Percentiles rank a stretch among this genome's conserved stretches.
phyloP scores from a whole-genome alignment of 2,329 filamentous ascomycete genomes.

The Scytalidium lignicola region DNA sequence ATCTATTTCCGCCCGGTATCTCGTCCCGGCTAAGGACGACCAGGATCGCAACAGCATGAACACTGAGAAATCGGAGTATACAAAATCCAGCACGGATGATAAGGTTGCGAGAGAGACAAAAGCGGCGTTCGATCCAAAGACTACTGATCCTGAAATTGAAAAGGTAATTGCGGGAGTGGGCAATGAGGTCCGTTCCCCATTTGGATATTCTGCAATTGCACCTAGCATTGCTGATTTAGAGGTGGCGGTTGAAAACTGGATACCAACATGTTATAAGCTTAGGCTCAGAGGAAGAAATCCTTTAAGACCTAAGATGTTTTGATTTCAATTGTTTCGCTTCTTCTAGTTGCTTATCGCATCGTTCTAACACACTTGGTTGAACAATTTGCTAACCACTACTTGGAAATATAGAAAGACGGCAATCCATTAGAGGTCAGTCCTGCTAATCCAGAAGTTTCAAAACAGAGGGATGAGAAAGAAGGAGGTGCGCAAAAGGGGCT shows the following conservation, averaged over 20 bases:
- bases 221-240: background rate
- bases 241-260: background rate
- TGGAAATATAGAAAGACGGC: slow-evolving; percentile 20
- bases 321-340: background rate
- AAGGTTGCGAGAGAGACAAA: slow-evolving; percentile 48
- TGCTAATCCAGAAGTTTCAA: slow-evolving; percentile 53
- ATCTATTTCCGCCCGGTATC: background rate
- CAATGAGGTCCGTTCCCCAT: slow-evolving; percentile 11
- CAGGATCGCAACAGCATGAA: slow-evolving; percentile 59
- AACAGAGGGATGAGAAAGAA: slow-evolving; percentile 38
- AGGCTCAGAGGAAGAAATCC: too few species aligned
- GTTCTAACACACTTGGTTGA: too few species aligned
- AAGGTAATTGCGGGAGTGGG: slow-evolving; percentile 37
- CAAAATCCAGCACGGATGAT: slow-evolving; percentile 60
- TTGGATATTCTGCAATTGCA: background rate
- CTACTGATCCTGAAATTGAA: slow-evolving; percentile 62
- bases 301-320: too few species aligned
- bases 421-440: slow-evolving; percentile 56
- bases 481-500: slow-evolving; percentile 33
- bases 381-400: slow-evolving; percentile 7
- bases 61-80: slow-evolving; percentile 61
- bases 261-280: too few species aligned
- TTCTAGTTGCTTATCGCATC: too few species aligned
- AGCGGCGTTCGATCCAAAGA: slow-evolving; percentile 63
- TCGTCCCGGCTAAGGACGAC: slow-evolving; percentile 37